A percentile compares a stretch with the other conserved stretches of the same genome.
Conservation (phyloP, 2,329 filamentous ascomycete genomes). For the Monosporascus sp. region DNA sequence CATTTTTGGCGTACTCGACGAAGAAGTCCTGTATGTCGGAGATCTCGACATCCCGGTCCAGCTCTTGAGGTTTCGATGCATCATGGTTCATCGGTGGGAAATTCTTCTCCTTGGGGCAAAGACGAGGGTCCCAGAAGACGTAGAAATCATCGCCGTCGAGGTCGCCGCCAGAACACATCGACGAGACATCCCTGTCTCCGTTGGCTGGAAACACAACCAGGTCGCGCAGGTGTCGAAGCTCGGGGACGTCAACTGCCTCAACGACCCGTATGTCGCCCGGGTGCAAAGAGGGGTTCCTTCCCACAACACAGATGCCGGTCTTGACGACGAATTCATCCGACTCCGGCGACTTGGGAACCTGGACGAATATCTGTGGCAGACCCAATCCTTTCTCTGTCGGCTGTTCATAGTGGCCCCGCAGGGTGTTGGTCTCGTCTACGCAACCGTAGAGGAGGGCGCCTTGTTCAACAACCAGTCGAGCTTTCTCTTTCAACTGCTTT, state of each 20-base stretch:
- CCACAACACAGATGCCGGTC: constrained; percentile 74
- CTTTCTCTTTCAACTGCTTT: constrained; percentile 89
- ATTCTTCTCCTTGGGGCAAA: constrained; percentile 70
- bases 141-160: constrained; percentile 95
- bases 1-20: constrained; percentile 87
- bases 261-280: constrained; percentile 89
- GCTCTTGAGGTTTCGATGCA: constrained; percentile 48
- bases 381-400: constrained; percentile 37
- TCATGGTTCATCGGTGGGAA: constrained; percentile 73
- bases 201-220: constrained; percentile 82
- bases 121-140: constrained; percentile 78
- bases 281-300: constrained; percentile 89
- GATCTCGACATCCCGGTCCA: constrained; percentile 61
- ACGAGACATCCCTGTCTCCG: constrained; percentile 79
- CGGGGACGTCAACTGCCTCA: constrained; percentile 68
- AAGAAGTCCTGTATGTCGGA: constrained; percentile 80
- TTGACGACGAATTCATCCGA: constrained; percentile 59
- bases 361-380: constrained; percentile 85
- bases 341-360: constrained; percentile 59
- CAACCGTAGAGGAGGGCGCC: constrained; percentile 87
- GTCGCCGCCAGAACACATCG: constrained; percentile 95
- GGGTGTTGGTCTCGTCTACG: constrained; percentile 73
- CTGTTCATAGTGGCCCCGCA: constrained; percentile 65
- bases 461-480: constrained; percentile 73
- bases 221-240: constrained; percentile 72